Percentiles rank a stretch among this genome's conserved stretches.
Conservation (phyloP, 208 protist genomes). For the Trypanosoma lewisi region DNA sequence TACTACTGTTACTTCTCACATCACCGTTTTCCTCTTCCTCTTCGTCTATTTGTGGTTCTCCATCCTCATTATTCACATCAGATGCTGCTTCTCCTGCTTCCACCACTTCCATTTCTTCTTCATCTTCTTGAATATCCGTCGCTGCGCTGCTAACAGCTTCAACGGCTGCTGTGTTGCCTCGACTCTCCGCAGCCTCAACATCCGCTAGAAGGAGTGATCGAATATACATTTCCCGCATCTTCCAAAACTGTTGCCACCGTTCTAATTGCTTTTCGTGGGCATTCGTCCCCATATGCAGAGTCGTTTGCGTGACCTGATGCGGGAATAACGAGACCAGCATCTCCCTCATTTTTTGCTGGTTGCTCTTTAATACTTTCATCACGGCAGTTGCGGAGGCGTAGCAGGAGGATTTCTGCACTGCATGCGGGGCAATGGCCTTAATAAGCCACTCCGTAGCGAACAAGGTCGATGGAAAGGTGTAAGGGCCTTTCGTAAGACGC, state of each 20-base stretch:
- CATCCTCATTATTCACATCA: neutral
- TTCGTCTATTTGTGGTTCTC: slow-evolving; percentile 1
- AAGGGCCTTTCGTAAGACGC: slow-evolving; percentile 43
- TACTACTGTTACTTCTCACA: slow-evolving; percentile 1
- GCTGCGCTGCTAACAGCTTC: neutral
- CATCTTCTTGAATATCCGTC: neutral
- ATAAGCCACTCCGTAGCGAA: slow-evolving; percentile 50
- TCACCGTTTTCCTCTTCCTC: slow-evolving; percentile 12
- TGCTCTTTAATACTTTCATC: slow-evolving; percentile 52
- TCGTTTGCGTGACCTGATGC: neutral
- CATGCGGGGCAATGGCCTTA: slow-evolving; percentile 53
- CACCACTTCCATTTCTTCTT: neutral
- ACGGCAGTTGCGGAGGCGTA: slow-evolving; percentile 69
- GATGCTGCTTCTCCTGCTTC: slow-evolving; percentile 14
- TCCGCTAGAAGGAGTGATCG: slow-evolving; percentile 37
- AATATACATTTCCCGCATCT: slow-evolving; percentile 50
- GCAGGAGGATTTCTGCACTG: slow-evolving; percentile 49
- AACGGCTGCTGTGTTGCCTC: neutral
- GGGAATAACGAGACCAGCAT: slow-evolving; percentile 19
- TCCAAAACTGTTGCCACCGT: slow-evolving; percentile 32
- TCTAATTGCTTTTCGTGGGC: slow-evolving; percentile 5
- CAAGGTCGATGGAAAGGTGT: slow-evolving; percentile 48
- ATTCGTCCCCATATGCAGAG: slow-evolving; percentile 13
- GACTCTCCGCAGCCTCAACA: slow-evolving; percentile 26
- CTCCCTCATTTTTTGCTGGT: slow-evolving; percentile 17